Evolutionary conservation across 371 early-diverging fungal species (phyloP), one percentile per base, ranked within the genome.

Genomic region (Mucor saturninus): DNA sequence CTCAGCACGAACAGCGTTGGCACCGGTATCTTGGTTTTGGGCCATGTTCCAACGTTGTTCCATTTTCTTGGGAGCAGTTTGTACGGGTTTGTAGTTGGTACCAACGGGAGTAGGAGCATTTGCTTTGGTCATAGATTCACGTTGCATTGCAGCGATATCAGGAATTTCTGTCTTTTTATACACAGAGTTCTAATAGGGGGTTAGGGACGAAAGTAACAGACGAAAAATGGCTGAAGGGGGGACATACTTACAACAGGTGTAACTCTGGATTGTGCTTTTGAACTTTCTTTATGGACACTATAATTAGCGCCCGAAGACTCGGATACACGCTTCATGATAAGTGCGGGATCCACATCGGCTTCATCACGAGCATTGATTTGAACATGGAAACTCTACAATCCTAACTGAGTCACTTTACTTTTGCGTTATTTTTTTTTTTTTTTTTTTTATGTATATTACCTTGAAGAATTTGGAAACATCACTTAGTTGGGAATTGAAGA

Each of bases 251-350:
- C 83, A 48, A 84, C 85, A 39, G 85, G 86, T 14, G 68, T 73
- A 1, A 78, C 71, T 42, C 70, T 68, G 28, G 81, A 70, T 56
- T 75, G 79, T 29, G 74, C 64, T 59, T 73, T 68, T 4, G 74
- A 64, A 11, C 75, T 61, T 56, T 87, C 86, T 64, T 90, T 84
- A 69, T 95, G 93, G 57, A 89, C 76, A 56, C 93, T 91, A 72
- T 96, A 96, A 64, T 95, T 95, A 5, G 96, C 90, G 2, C 96
- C 97, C 5, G 94, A 89, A 37, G 91, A 88, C 64, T 93, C 91
- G 32, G 84, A 70, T 37, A 95, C 87, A 64, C 92, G 88, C 72
- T 91, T 90, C 91, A 95, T 91, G 64, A 96, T 95, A 60, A 86
- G 81, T 1, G 74, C 77, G 2, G 94, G 90, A 4, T 89, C 86